Conservation (phyloP, 495 filamentous ascomycete species). For the Neohortaea acidophila region DNA sequence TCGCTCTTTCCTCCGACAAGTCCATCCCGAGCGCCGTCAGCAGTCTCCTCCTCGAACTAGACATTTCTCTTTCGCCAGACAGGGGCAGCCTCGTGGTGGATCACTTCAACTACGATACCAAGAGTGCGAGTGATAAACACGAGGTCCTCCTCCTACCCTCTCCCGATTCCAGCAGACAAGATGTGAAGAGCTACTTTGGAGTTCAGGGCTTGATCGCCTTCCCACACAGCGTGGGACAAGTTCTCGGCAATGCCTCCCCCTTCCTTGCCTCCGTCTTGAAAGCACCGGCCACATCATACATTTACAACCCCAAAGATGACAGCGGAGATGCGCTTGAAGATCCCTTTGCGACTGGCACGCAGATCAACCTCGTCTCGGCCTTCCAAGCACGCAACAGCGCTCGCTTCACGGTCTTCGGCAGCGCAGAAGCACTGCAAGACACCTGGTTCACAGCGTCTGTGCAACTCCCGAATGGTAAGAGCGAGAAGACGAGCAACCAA, state of each 20-base stretch:
- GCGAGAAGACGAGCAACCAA: slow-evolving; percentile 55
- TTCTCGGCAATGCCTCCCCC: slow-evolving; percentile 55
- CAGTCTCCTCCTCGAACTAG: slow-evolving; percentile 78
- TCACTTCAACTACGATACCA: slow-evolving; percentile 83
- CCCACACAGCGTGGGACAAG: slow-evolving; percentile 63
- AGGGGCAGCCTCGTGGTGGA: slow-evolving; percentile 72
- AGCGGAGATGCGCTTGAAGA: slow-evolving; percentile 49
- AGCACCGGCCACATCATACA: slow-evolving; percentile 72
- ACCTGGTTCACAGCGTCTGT: slow-evolving; percentile 80
- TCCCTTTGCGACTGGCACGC: slow-evolving; percentile 65
- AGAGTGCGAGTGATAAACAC: slow-evolving; percentile 64
- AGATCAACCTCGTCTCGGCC: slow-evolving; percentile 65
- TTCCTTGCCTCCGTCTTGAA: slow-evolving; percentile 68
- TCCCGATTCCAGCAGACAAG: slow-evolving; percentile 42
- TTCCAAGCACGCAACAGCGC: slow-evolving; percentile 89
- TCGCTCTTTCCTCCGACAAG: slow-evolving; percentile 63
- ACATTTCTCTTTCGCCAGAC: slow-evolving; percentile 77
- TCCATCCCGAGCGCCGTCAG: slow-evolving; percentile 61
- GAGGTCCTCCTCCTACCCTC: slow-evolving; percentile 68
- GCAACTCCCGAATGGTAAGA: slow-evolving; percentile 36
- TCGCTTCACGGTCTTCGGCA: slow-evolving; percentile 73
- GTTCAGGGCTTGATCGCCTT: slow-evolving; percentile 61
- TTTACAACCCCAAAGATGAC: slow-evolving; percentile 88
- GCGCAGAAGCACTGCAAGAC: slow-evolving; percentile 72
- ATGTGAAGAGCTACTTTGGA: slow-evolving; percentile 66